Percentiles rank a stretch among this genome's conserved stretches.
Conservation (phyloP, 2,329 filamentous ascomycete genomes). For the Beauveria brongniartii region DNA sequence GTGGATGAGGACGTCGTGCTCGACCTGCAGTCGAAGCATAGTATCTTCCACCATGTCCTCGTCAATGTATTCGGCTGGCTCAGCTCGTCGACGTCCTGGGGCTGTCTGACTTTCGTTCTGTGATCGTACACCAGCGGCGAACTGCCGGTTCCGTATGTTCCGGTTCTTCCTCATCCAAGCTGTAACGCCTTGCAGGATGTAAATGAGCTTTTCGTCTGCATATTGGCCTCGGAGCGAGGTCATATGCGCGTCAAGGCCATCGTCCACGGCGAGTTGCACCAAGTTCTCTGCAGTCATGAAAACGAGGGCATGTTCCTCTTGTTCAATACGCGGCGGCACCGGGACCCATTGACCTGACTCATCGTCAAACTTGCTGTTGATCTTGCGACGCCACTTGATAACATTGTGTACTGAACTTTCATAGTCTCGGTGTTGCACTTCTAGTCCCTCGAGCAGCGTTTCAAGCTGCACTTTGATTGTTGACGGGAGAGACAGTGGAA, state of each 20-base stretch:
- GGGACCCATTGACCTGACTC: constrained; percentile 58
- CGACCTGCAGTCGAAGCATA: constrained; percentile 60
- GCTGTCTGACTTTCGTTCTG: constrained; percentile 19
- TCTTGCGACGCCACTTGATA: constrained; percentile 62
- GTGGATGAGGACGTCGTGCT: constrained; percentile 59
- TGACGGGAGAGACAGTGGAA: constrained; percentile 49
- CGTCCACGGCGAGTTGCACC: constrained; percentile 47
- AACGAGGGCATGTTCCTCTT: constrained; percentile 55
- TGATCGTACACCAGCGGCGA: constrained; percentile 53
- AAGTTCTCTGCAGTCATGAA: constrained; percentile 58
- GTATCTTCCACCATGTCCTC: constrained; percentile 65
- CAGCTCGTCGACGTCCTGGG: constrained; percentile 31
- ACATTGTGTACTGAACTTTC: constrained; percentile 41
- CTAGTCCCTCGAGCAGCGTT: constrained; percentile 41
- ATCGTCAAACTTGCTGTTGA: constrained; percentile 54
- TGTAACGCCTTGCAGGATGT: constrained; percentile 62
- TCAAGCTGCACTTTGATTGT: constrained; percentile 38
- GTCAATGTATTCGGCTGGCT: constrained; percentile 43
- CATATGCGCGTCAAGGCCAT: constrained; percentile 52
- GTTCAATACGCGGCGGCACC: constrained; percentile 37
- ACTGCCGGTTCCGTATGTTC: constrained; percentile 59
- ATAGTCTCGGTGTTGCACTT: constrained; percentile 39
- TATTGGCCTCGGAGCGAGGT: constrained; percentile 46
- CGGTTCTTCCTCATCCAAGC: constrained; percentile 62
- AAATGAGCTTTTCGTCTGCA: constrained; percentile 48